Conservation (phyloP, 495 filamentous ascomycete species). For the Thermothielavioides terrestris region DNA sequence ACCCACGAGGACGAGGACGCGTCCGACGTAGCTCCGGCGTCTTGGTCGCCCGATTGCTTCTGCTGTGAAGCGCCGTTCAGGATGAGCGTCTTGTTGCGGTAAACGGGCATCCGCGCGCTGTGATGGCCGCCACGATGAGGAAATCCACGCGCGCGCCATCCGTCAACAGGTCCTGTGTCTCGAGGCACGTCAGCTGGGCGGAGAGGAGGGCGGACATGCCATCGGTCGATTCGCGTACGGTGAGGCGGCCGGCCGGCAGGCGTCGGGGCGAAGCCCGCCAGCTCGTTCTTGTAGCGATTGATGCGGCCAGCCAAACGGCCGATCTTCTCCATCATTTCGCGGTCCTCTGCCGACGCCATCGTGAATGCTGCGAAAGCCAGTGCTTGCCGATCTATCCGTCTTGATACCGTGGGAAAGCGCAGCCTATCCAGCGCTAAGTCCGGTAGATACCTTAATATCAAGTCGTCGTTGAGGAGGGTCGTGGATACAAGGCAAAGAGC, state of each 20-base stretch:
- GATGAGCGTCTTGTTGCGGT: conserved; percentile 65
- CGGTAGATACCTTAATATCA: too few species aligned
- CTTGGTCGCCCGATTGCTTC: conserved; percentile 14
- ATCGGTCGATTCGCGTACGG: conserved; percentile 15
- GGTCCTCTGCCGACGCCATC: conserved; percentile 60
- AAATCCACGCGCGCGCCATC: conserved; percentile 28
- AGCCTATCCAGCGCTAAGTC: too few species aligned
- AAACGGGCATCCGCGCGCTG: conserved; percentile 36
- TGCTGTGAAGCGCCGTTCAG: conserved; percentile 45
- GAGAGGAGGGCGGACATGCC: neutral
- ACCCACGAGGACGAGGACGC: conserved; percentile 54
- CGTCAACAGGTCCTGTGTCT: conserved; percentile 18
- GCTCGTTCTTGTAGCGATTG: conserved; percentile 69
- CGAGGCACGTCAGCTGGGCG: conserved; percentile 14
- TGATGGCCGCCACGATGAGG: conserved; percentile 40
- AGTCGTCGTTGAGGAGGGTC: too few species aligned
- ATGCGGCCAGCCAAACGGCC: conserved; percentile 71
- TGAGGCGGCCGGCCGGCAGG: conserved; percentile 11
- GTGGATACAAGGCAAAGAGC: too few species aligned
- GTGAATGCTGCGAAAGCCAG: conserved; percentile 11
- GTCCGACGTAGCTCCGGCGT: conserved; percentile 27
- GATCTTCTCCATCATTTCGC: conserved; percentile 69
- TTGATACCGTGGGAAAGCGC: too few species aligned
- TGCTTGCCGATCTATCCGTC: neutral
- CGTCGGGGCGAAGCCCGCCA: conserved; percentile 23